Base-by-base conservation (phyloP, 2,329 filamentous ascomycete genomes). In the Alternaria triticimaculans region DNA sequence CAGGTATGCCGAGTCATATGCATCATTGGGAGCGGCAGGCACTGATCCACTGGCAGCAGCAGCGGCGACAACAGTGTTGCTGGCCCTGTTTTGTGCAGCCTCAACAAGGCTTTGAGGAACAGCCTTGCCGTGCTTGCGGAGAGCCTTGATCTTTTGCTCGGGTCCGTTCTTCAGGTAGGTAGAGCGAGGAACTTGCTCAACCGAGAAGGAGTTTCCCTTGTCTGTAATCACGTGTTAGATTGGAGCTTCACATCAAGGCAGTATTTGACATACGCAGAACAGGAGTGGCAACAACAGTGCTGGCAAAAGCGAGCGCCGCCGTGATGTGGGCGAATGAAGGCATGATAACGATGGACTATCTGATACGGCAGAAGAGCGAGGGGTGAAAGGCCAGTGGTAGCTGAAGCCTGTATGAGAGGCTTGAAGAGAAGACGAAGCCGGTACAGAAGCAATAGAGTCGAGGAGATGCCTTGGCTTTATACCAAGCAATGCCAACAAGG, bases 11-110 rank as follows among this genome's bases (percentile, higher is more conserved):
- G 71, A 72, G 45, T 80, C 78, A 63, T 76, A 75, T 37, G 77
- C 66, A 58, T 84, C 82, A 60, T 76, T 73, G 12, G 82, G 82
- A 41, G 74, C 77, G 51, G 82, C 81, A 58, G 78, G 69, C 12
- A 79, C 81, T 55, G 75, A 68, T 45, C 83, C 82, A 50, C 68
- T 80, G 4, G 43, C 63, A 28, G 55, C 64, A 37, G 33, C 64
- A 55, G 67, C 67, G 37, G 66, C 37, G 5, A 69, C 50, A 7
- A 69, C 55, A 26, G 66, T 56, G 21, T 62, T 50, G 50, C 28
- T 55, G 6, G 70, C 72, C 57, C 78, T 75, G 50, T 77, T 73
- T 11, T 73, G 73, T 6, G 78, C 81, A 30, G 77, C 79, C 51
- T 67, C 64, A 54, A 73, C 61, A 11, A 80, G 61, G 58, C 70